Conservation (phyloP, 306 rosid species). For the Canavalia gladiata region DNA sequence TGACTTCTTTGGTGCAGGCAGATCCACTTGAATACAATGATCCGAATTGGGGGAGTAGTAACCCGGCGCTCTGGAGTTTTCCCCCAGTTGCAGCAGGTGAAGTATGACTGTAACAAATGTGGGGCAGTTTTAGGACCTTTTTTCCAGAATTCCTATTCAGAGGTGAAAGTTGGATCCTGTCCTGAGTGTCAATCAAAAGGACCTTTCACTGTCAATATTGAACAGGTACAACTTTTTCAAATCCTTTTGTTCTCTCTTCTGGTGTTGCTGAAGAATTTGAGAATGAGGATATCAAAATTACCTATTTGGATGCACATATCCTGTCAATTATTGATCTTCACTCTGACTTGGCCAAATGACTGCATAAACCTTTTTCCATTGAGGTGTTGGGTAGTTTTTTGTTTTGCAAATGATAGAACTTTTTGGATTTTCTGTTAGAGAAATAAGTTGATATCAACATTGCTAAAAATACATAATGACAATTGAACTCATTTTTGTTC, state of each 20-base stretch:
- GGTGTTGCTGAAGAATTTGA: background rate
- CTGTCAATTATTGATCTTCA: constrained; percentile 7
- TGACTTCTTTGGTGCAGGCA: constrained; percentile 66
- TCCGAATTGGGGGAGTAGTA: constrained; percentile 98
- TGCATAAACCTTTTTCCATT: background rate
- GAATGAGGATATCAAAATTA: background rate
- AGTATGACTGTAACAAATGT: constrained; percentile 95
- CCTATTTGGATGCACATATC: background rate
- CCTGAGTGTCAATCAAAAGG: constrained; percentile 98
- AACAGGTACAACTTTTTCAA: constrained; percentile 70
- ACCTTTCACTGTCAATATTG: constrained; percentile 91
- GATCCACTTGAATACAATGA: constrained; percentile 97
- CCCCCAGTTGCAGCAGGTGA: constrained; percentile 98
- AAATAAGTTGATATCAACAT: background rate
- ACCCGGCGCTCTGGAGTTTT: constrained; percentile 98
- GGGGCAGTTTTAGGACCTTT: constrained; percentile 93
- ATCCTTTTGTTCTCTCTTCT: background rate
- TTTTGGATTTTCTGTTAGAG: background rate
- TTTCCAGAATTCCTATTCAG: constrained; percentile 96
- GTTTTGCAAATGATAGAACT: background rate
- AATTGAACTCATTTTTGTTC: constrained; percentile 12
- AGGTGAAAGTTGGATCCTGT: constrained; percentile 98
- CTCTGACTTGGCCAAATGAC: background rate
- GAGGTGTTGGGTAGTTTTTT: constrained; percentile 4
- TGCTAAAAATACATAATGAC: background rate